These are phyloP conservation scores for Trichomonas vaginalis DNA, from an alignment of 208 protist genomes.

Conservation along the genomic window DNA sequence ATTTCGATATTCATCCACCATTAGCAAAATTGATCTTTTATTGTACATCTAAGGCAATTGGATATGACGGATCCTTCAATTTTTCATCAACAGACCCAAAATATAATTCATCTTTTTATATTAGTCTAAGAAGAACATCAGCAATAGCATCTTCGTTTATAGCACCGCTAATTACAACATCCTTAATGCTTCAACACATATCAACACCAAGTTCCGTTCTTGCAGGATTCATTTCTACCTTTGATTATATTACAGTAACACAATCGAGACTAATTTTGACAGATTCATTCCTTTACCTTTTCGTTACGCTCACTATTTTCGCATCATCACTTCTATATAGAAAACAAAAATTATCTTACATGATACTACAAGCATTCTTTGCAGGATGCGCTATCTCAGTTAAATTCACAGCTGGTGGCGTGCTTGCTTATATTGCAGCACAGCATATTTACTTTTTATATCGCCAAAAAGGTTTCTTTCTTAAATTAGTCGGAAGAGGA, in stretches of 20 bases:
- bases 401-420: neutral
- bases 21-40: conserved; percentile 25
- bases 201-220: neutral
- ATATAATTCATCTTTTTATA: neutral
- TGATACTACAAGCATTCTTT: neutral
- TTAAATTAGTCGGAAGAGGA: neutral
- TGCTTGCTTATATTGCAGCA: neutral
- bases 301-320: neutral
- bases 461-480: neutral
- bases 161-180: neutral
- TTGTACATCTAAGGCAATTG: neutral
- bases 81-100: neutral
- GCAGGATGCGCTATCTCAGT: neutral
- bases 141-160: neutral
- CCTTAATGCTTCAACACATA: neutral
- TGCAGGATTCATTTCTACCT: neutral
- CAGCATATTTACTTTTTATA: neutral
- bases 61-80: neutral
- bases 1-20: conserved; percentile 27
- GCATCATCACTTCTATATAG: neutral
- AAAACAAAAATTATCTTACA: neutral
- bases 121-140: neutral
- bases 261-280: neutral
- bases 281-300: neutral
- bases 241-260: neutral